These are phyloP conservation scores for Malus domestica DNA, from an alignment of 306 rosid genomes.

Conservation along the genomic window DNA sequence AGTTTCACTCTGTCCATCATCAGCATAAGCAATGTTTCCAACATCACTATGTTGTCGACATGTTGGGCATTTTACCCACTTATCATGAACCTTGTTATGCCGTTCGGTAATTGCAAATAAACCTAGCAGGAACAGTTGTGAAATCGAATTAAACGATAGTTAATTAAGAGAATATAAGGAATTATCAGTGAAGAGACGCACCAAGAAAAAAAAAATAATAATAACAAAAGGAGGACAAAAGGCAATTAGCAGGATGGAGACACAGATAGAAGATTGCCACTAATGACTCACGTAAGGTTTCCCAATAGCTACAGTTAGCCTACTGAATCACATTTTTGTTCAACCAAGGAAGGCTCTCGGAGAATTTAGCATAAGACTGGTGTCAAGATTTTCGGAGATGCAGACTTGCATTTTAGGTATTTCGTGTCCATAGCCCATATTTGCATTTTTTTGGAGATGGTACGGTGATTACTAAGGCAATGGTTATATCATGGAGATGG, in stretches of 20 bases:
- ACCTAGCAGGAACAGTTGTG: slow-evolving; percentile 3
- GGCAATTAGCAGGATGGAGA: not conserved
- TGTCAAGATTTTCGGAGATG: not conserved
- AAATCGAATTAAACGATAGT: not conserved
- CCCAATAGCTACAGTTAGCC: not conserved
- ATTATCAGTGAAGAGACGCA: not conserved
- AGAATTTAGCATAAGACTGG: not conserved
- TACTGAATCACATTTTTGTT: not conserved
- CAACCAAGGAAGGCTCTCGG: not conserved
- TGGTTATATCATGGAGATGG: slow-evolving; percentile 9
- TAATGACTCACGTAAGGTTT: not conserved
- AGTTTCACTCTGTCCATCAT: slow-evolving; percentile 52
- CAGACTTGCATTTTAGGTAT: not conserved
- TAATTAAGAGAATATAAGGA: not conserved
- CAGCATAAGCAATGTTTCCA: slow-evolving; percentile 83
- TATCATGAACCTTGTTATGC: slow-evolving; percentile 42
- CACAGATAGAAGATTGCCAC: not conserved
- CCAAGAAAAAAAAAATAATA: not conserved
- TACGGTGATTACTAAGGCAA: not conserved
- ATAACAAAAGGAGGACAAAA: not conserved
- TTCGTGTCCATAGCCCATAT: no score
- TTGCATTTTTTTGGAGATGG: no score
- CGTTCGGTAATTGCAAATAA: slow-evolving; percentile 67
- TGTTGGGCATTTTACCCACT: slow-evolving; percentile 94
- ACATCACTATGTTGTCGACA: slow-evolving; percentile 86